A percentile compares a stretch with the other conserved stretches of the same genome.
These are phyloP conservation scores for Podochytrium sp. DNA, from an alignment of 192 early-diverging fungal species.

Conservation along the genomic window DNA sequence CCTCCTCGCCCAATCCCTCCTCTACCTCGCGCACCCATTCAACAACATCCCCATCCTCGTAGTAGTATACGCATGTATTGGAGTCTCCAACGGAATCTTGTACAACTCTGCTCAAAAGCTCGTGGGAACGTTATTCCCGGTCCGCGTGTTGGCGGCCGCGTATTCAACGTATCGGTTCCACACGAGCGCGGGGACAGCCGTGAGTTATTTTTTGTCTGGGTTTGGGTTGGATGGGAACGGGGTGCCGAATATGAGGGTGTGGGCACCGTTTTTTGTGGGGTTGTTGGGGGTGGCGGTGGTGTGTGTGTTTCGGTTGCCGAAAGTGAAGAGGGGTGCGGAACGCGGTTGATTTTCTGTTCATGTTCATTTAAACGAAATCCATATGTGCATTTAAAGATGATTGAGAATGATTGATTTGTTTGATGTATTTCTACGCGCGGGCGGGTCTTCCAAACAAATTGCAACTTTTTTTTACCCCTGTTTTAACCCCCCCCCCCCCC, in stretches of 20 bases:
- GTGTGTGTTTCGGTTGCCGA: too few species aligned
- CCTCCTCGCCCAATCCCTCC: background rate
- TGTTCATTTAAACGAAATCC: too few species aligned
- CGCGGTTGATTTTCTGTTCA: too few species aligned
- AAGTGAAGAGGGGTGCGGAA: too few species aligned
- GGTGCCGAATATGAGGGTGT: background rate
- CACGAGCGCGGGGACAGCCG: background rate
- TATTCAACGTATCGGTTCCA: background rate
- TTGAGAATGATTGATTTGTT: too few species aligned
- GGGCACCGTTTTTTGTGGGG: background rate
- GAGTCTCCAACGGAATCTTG: background rate
- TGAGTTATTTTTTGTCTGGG: background rate
- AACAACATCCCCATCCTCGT: background rate
- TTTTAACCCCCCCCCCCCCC: too few species aligned
- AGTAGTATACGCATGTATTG: conserved; percentile 7
- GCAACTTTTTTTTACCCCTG: too few species aligned
- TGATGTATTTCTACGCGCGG: too few species aligned
- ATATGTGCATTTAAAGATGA: too few species aligned
- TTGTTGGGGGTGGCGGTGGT: background rate
- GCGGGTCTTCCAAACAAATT: too few species aligned
- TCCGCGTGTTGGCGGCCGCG: background rate
- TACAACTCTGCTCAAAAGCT: conserved; percentile 13
- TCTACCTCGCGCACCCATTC: background rate
- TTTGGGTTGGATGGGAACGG: background rate
- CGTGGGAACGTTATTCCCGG: background rate